These are phyloP conservation scores for Hymenoscyphus albidus DNA, from an alignment of 2,329 filamentous ascomycete species.

Conservation along the genomic window DNA sequence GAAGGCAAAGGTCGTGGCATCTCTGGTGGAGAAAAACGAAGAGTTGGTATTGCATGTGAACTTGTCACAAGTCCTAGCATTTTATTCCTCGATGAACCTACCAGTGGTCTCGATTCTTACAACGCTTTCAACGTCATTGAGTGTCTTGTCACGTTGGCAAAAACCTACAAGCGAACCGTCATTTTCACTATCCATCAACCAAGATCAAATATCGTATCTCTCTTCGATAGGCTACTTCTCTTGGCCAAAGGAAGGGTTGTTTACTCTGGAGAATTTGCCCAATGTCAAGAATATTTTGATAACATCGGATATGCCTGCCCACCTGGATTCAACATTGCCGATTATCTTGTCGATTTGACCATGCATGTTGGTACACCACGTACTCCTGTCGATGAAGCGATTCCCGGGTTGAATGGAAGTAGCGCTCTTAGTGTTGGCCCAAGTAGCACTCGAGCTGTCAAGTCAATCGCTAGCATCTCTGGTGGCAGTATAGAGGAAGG, in stretches of 20 bases:
- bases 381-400: constrained; percentile 52
- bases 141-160: constrained; percentile 88
- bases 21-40: constrained; percentile 92
- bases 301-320: constrained; percentile 88
- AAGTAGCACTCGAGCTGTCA: constrained; percentile 83
- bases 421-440: constrained; percentile 69
- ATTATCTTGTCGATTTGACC: constrained; percentile 94
- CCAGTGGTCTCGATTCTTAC: constrained; percentile 90
- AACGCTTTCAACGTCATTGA: constrained; percentile 99
- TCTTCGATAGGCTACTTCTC: constrained; percentile 92
- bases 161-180: constrained; percentile 94
- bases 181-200: constrained; percentile 99
- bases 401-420: constrained; percentile 56
- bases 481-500: constrained; percentile 67
- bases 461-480: constrained; percentile 83
- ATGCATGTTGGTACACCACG: constrained; percentile 78
- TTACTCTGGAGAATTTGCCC: constrained; percentile 85
- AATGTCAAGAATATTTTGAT: constrained; percentile 91
- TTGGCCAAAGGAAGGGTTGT: constrained; percentile 86
- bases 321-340: constrained; percentile 96
- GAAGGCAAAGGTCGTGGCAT: constrained; percentile 93
- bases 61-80: constrained; percentile 96
- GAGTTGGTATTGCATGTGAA: constrained; percentile 96
- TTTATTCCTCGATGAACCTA: constrained; percentile 94
- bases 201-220: constrained; percentile 93